phyloP scores from a whole-genome alignment of 345 rosid species.

The Litchi chinensis region DNA sequence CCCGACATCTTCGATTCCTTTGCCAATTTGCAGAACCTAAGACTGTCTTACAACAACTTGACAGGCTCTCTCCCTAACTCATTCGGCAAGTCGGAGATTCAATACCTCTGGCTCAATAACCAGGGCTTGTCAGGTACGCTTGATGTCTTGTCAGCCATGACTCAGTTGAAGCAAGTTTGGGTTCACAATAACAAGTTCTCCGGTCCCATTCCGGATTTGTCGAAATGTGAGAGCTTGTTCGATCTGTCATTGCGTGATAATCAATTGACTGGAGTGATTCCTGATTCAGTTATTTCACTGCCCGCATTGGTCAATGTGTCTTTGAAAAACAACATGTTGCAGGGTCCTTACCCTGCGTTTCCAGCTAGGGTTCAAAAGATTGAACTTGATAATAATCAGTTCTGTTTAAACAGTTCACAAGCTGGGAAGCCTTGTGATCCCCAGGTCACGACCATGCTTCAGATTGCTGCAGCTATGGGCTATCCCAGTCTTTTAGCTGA shows the following conservation, averaged over 20 bases:
- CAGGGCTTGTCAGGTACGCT: slow-evolving; percentile 76
- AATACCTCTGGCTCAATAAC: slow-evolving; percentile 67
- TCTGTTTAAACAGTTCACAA: slow-evolving; percentile 33
- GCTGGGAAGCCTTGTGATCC: slow-evolving; percentile 47
- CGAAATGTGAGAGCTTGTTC: slow-evolving; percentile 46
- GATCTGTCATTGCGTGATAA: slow-evolving; percentile 85
- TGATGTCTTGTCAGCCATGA: slow-evolving; percentile 62
- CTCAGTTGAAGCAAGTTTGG: slow-evolving; percentile 59
- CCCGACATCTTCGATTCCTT: slow-evolving; percentile 64
- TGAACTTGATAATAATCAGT: slow-evolving; percentile 36
- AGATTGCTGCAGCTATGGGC: slow-evolving; percentile 62
- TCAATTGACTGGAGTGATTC: slow-evolving; percentile 63
- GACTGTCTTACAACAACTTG: slow-evolving; percentile 72
- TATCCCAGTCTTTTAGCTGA: slow-evolving; percentile 64
- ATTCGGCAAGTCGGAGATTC: slow-evolving; percentile 48
- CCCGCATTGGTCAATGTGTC: slow-evolving; percentile 45
- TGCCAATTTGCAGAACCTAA: slow-evolving; percentile 46
- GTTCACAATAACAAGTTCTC: slow-evolving; percentile 67
- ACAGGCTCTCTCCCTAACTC: slow-evolving; percentile 69
- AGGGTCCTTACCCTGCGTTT: slow-evolving; percentile 64
- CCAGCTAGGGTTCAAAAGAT: slow-evolving; percentile 28
- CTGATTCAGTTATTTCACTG: slow-evolving; percentile 41
- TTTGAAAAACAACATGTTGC: slow-evolving; percentile 66
- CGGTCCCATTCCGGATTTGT: slow-evolving; percentile 80
- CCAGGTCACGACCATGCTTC: slow-evolving; percentile 63